A percentile compares a stretch with the other conserved stretches of the same genome.
These are phyloP conservation scores for Marasmius tenuissimus DNA, from an alignment of 1,284 basidiomycete genomes.

Conservation along the genomic window DNA sequence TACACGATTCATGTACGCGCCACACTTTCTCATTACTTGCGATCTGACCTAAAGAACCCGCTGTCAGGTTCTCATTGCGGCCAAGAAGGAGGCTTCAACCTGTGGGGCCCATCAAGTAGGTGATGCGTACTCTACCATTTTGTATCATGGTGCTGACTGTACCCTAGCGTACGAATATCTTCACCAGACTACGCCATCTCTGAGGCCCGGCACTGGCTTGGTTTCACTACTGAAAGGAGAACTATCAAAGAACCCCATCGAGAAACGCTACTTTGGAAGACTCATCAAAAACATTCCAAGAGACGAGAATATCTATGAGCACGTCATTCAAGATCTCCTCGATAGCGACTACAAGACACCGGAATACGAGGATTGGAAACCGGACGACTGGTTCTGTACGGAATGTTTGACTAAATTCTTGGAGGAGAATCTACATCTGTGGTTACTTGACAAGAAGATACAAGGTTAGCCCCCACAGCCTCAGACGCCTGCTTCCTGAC, in stretches of 20 bases:
- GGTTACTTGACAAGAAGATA: constrained; percentile 8
- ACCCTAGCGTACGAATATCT: not conserved
- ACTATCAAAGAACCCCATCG: not conserved
- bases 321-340: constrained; percentile 27
- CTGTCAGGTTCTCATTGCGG: constrained; percentile 21
- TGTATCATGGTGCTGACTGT: not conserved
- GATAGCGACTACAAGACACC: constrained; percentile 13
- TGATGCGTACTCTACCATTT: not conserved
- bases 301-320: not conserved
- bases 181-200: not conserved
- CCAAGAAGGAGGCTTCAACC: constrained; percentile 17
- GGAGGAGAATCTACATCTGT: constrained; percentile 17
- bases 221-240: not conserved
- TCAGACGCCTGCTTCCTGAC: not conserved
- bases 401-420: constrained; percentile 29
- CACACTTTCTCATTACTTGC: not conserved
- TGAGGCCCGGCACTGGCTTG: not conserved
- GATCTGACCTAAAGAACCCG: not conserved
- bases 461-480: constrained; percentile 7
- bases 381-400: constrained; percentile 32
- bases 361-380: constrained; percentile 23
- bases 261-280: not conserved
- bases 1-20: constrained; percentile 28
- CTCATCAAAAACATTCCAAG: not conserved
- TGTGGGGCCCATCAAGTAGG: constrained; percentile 14